Evolutionary conservation across 495 filamentous ascomycete species (phyloP), one percentile per base, ranked within the genome.

Genomic region (Lepidopterella palustris): DNA sequence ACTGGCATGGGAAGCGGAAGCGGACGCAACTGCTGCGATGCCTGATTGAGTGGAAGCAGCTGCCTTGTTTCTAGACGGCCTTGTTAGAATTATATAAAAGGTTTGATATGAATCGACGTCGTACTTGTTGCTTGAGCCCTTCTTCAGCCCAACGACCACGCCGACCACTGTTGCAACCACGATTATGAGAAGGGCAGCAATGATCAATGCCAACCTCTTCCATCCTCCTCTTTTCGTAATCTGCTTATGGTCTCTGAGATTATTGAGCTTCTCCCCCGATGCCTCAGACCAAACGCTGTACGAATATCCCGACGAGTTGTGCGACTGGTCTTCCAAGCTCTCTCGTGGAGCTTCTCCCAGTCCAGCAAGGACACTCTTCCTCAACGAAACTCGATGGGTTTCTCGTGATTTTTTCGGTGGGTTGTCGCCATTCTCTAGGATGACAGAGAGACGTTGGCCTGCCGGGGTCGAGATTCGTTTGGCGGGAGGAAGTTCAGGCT

Each of bases 391-490:
- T 21, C 64, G 28, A 27, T 61, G 45, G 2, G 59, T n/a, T 15
- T 63, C 64, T 11, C 57, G 55, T 49, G 59, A 23, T 27, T 60
- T 57, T 29, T 26, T 21, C 26, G 57, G n/a, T 21, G 58, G 18
- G 55, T 51, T 31, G 51, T 35, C 50, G 35, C 58, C 40, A 35
- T 65, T 61, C 55, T 73, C 71, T 23, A 70, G 62, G 45, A 73
- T 71, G n/a, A 68, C 64, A 25, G 70, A 68, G 13, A 73, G 60
- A 10, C 71, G 68, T 39, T 66, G 56, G 35, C 67, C 69, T 23
- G 65, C 69, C 13, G 69, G 68, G 26, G 69, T 66, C 0, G 68
- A 66, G 4, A 71, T 70, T 15, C 67, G 64, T 54, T 67, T 67
- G 10, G 64, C 18, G 18, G 57, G 60, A 4, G 58, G 55, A 20